Base-by-base conservation (phyloP, 495 filamentous ascomycete genomes). In the Delitschia confertaspora region DNA sequence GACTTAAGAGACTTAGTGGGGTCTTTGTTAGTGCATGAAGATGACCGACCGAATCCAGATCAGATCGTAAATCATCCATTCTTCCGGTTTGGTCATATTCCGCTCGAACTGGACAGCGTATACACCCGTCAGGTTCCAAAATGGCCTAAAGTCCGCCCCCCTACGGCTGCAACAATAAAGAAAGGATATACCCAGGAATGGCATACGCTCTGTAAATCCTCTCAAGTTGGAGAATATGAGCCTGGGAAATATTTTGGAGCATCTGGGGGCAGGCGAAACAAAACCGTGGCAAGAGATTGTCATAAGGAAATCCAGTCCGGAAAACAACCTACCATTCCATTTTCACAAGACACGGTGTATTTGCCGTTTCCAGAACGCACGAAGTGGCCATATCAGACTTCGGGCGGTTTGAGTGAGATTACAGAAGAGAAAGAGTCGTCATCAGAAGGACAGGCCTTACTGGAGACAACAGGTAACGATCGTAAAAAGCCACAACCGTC, bases 11-110 rank as follows among this genome's bases (percentile, higher is more conserved):
- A 66, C 33, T 51, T 68, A 9, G 65, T 68, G 1, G 49, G 51
- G 9, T 55, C 55, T 2, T 41, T 68, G 7, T 54, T 68, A 0
- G 65, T 68, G 3, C 60, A 59, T 19, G 65, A 68, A 40, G 59
- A 64, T 21, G 58, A 64, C 24, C 49, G 65, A 21, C 65, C 63
- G 10, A 47, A 33, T 5, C 63, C 63, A 4, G 63, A 66, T 33
- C 47, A 65, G 35, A 68, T 68, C 39, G 65, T 66, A 29, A 60
- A 50, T 48, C 63, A 68, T 37, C 40, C 51, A 10, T 68, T 68
- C 56, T 68, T 68, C 59, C 63, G 54, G 38, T 55, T 61, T 14
- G 57, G 57, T 0, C 63, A 53, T 36, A 56, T 68, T 18, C 65
- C 65, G 3, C 25, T 57, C 9, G 41, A 52, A 10, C 57, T 68